Evolutionary conservation across 345 rosid species (phyloP).

Genomic region (Turnera subulata): DNA sequence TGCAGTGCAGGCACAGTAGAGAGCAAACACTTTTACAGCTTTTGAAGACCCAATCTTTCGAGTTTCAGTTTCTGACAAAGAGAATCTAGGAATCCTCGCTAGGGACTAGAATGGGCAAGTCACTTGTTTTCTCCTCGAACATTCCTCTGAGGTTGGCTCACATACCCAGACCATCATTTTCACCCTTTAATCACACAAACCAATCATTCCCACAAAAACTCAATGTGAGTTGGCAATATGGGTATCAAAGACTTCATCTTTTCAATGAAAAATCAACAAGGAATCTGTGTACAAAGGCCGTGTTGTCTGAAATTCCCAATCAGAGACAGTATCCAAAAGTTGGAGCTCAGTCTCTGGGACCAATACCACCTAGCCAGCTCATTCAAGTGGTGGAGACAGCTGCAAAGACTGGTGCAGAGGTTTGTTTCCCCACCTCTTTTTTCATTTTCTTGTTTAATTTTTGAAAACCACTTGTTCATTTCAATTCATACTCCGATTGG

Average conservation of each 20-base stretch:
- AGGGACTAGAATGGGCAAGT: slow-evolving; percentile 37
- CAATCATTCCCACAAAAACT: slow-evolving; percentile 19
- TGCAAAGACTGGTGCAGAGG: slow-evolving; percentile 89
- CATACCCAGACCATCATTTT: slow-evolving; percentile 33
- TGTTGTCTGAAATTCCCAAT: slow-evolving; percentile 37
- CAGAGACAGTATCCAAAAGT: slow-evolving; percentile 49
- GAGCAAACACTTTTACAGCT: too few relatives aligned
- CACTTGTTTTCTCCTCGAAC: slow-evolving; percentile 43
- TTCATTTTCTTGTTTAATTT: too few relatives aligned
- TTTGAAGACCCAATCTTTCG: too few relatives aligned
- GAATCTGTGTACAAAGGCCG: slow-evolving; percentile 36
- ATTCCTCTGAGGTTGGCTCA: slow-evolving; percentile 36
- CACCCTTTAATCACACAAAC: slow-evolving; percentile 16
- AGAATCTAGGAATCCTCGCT: neutral
- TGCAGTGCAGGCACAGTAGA: too few relatives aligned
- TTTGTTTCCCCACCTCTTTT: slow-evolving; percentile 12
- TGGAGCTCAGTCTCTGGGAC: slow-evolving; percentile 63
- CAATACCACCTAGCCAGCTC: slow-evolving; percentile 59
- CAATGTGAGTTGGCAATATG: slow-evolving; percentile 17
- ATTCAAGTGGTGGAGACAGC: slow-evolving; percentile 77
- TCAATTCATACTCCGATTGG: too few relatives aligned
- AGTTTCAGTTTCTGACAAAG: too few relatives aligned
- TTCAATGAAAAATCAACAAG: slow-evolving; percentile 11
- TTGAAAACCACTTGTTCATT: neutral
- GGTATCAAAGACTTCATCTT: slow-evolving; percentile 19